A percentile compares a stretch with the other conserved stretches of the same genome.
Conservation (phyloP, 768 basidiomycete species). For the Hydnomerulius pinastri region DNA sequence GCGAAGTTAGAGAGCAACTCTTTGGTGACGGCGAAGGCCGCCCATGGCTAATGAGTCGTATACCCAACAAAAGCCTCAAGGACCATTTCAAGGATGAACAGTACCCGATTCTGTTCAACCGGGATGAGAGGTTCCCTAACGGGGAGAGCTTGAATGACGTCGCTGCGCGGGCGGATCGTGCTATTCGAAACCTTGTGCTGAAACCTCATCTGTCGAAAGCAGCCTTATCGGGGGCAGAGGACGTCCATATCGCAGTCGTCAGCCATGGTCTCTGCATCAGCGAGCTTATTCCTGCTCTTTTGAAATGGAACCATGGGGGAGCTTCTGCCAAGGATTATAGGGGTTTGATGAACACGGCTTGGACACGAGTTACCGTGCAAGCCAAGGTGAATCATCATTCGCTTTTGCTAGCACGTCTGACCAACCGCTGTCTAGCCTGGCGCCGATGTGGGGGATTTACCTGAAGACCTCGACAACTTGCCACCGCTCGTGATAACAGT, state of each 20-base stretch:
- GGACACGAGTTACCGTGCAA: slow-evolving; percentile 58
- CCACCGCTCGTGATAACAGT: slow-evolving; percentile 46
- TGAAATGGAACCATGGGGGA: slow-evolving; percentile 41
- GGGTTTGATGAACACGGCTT: slow-evolving; percentile 69
- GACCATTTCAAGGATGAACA: slow-evolving; percentile 54
- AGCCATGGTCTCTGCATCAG: slow-evolving; percentile 76
- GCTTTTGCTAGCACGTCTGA: background rate
- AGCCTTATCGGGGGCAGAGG: slow-evolving; percentile 37
- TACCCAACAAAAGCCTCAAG: slow-evolving; percentile 34
- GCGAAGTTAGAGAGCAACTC: slow-evolving; percentile 63
- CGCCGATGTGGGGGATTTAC: slow-evolving; percentile 20
- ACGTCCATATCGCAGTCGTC: slow-evolving; percentile 62
- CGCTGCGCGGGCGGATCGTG: slow-evolving; percentile 50
- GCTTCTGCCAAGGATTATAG: slow-evolving; percentile 35
- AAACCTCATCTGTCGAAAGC: slow-evolving; percentile 51
- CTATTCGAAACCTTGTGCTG: slow-evolving; percentile 53
- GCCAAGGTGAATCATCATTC: slow-evolving; percentile 40
- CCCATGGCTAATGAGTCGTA: slow-evolving; percentile 36
- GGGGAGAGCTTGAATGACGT: slow-evolving; percentile 76
- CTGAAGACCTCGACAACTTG: slow-evolving; percentile 20
- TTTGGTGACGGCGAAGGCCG: slow-evolving; percentile 75
- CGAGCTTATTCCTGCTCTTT: slow-evolving; percentile 55
- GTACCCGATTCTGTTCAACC: slow-evolving; percentile 50
- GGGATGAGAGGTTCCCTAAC: slow-evolving; percentile 59
- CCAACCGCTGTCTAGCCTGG: slow-evolving; percentile 28